A percentile compares a stretch with the other conserved stretches of the same genome.
These are phyloP conservation scores for Trichoderma sp. DNA, from an alignment of 2,329 filamentous ascomycete genomes.

Conservation along the genomic window DNA sequence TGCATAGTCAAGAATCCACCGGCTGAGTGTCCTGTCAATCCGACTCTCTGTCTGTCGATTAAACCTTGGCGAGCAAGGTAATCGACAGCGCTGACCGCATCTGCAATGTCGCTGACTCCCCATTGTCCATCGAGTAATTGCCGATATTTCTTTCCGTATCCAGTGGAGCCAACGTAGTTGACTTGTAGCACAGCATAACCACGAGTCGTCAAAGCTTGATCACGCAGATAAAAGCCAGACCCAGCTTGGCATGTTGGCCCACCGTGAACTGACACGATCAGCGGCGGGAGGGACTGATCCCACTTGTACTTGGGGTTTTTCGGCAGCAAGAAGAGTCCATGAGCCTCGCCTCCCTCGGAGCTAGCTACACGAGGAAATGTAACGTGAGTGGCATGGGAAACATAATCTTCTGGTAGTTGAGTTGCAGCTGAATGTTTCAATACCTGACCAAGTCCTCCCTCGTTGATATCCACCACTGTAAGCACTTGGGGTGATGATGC, in stretches of 20 bases:
- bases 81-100: not conserved
- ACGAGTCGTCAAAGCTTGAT: not conserved
- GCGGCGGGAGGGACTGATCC: not conserved
- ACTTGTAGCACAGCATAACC: not conserved
- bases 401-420: not conserved
- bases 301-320: not conserved
- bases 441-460: not conserved
- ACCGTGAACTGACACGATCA: not conserved
- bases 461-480: not conserved
- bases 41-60: not conserved
- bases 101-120: not conserved
- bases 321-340: not conserved
- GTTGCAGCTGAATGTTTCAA: not conserved
- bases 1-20: not conserved
- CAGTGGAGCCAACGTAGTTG: not conserved
- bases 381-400: not conserved
- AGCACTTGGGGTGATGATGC: not conserved
- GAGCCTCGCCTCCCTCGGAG: not conserved
- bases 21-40: not conserved
- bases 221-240: not conserved
- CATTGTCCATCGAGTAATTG: not conserved
- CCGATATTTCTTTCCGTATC: not conserved
- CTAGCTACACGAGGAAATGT: not conserved
- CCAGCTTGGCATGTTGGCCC: not conserved
- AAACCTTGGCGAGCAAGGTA: not conserved